phyloP scores from a whole-genome alignment of 1,284 basidiomycete genomes.

The Ceraceosorus bombacis region DNA sequence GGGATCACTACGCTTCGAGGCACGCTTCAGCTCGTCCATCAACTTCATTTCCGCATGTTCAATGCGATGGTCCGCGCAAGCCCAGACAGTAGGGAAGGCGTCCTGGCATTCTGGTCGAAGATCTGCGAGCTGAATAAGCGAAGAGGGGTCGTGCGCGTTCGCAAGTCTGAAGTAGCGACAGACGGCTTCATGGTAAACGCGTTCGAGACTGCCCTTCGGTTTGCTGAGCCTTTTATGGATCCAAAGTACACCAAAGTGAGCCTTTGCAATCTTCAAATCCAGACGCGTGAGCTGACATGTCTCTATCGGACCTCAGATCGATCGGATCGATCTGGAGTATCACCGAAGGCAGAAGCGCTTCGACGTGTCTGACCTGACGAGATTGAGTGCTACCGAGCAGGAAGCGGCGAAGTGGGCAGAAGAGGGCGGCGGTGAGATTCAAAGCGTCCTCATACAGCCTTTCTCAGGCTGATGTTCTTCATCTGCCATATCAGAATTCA shows the following conservation, averaged over 20 bases:
- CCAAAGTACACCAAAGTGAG: constrained; percentile 73
- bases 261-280: not conserved
- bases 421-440: constrained; percentile 10
- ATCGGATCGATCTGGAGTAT: constrained; percentile 80
- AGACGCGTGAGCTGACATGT: constrained; percentile 49
- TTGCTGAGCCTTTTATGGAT: constrained; percentile 97
- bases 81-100: constrained; percentile 68
- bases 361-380: constrained; percentile 33
- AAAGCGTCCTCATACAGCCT: not conserved
- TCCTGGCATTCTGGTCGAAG: constrained; percentile 73
- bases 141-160: constrained; percentile 80
- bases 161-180: constrained; percentile 72
- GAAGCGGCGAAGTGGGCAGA: constrained; percentile 39
- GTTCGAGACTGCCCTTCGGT: constrained; percentile 70
- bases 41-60: constrained; percentile 77
- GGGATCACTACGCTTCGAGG: constrained; percentile 29
- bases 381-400: constrained; percentile 43
- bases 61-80: constrained; percentile 79
- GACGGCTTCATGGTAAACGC: constrained; percentile 92
- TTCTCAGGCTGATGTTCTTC: not conserved
- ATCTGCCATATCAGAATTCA: not conserved
- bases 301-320: constrained; percentile 43
- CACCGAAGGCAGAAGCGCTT: constrained; percentile 37
- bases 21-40: constrained; percentile 52
- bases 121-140: constrained; percentile 71